Base-by-base conservation (phyloP, 140 eudicot species). In the Artemisia princeps region DNA sequence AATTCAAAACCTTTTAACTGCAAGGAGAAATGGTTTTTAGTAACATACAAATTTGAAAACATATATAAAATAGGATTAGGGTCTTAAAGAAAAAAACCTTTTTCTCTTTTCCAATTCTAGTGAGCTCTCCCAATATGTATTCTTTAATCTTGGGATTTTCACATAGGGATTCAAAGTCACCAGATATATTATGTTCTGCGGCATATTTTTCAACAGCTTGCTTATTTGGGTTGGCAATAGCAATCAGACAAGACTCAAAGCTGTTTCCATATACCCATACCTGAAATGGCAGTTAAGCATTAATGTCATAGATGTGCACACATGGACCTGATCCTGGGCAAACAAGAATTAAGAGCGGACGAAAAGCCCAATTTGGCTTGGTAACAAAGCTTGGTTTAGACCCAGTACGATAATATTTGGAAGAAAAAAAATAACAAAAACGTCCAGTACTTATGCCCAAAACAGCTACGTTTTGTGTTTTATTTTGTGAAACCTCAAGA, bases 1-100 rank as follows among this genome's bases (percentile, higher is more conserved):
- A 92, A 70, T 74, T 92, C 96, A 82, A 92, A 92, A 3, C 98
- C 98, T 77, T 92, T 92, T 58, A 92, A 74, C 98, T 92, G 92
- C 78, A 74, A 71, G 22, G 67, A 9, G 44, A 33, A 20, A 61
- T 44, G 10, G 3, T 55, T 20, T 33, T 33, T 6, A 33, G 44
- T 4, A 33, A 46, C 13, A 48, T 48, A 13, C 14, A 55, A 2
- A 12, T 61, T 46, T 66, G 15, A 9, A 42, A 60, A 51, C 22
- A 0, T 10, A 44, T 60, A 57, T 1, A 33, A 0, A 52, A 20
- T 6, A 9, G 6, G 11, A 14, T 1, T 53, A 17, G 11, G 12
- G 14, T 50, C 1, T 13, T 16, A 59, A 62, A 10, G 24, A 26
- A 20, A 1, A 23, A 20, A 14, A 90, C 97, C 94, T 84, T 83